Evolutionary conservation across 768 basidiomycete genomes (phyloP), one percentile per base, ranked within the genome.

Genomic region (Mycena rosella): DNA sequence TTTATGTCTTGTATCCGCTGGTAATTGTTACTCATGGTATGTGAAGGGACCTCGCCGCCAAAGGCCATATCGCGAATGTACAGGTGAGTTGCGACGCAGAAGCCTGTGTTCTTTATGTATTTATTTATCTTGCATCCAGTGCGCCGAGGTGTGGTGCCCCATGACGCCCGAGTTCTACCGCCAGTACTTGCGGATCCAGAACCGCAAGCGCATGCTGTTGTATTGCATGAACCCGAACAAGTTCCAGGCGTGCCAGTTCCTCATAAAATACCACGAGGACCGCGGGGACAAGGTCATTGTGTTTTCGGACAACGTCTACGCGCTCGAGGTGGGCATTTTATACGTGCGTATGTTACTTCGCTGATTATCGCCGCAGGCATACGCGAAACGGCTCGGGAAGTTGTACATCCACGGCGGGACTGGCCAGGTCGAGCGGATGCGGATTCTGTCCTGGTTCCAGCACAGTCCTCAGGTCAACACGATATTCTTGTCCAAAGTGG

Each of bases 191-290:
- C 86, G 94, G 68, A 94, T 96, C 78, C 92, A 94, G 76, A 94
- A 94, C 36, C 87, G 98, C 65, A 96, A 97, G 78, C 90, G 94
- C 71, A 98, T 98, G 89, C 85, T 99, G 45, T 84, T 99, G 9
- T 99, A 99, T 76, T 98, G 96, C 86, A 99, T 99, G 98, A 99
- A 99, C 76, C 98, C 98, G 17, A 95, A 94, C 77, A 99, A 99
- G 83, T 98, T 99, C 79, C 98, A 99, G 79, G 96, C 97, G 18
- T 98, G 97, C 77, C 98, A 99, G 74, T 99, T 98, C 79, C 84
- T 99, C 69, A 99, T 99, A 83, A 94, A 96, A 75, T 99, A 96
- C 73, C 98, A 99, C 76, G 98, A 99, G 81, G 91, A 92, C 72
- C 88, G 98, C 72, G 98, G 98, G 10, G 98, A 99, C 81, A 99